phyloP scores from a whole-genome alignment of 352 stramenopile species.

The Pythium phragmitis region DNA sequence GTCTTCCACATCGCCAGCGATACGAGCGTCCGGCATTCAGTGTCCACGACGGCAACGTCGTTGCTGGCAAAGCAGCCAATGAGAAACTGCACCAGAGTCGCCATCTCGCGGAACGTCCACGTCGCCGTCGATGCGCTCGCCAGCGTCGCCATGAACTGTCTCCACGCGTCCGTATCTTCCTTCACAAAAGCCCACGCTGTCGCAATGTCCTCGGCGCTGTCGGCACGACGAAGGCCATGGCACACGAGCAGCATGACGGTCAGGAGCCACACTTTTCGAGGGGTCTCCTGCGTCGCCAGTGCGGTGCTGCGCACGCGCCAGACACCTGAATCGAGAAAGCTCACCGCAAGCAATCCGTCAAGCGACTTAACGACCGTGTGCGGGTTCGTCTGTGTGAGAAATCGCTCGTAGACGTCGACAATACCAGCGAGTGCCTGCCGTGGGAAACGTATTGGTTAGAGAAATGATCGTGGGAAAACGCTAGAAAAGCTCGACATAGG shows the following conservation, averaged over 20 bases:
- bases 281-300: background rate
- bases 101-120: conserved; percentile 54
- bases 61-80: conserved; percentile 57
- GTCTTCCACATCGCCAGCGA: conserved; percentile 61
- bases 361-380: conserved; percentile 56
- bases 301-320: conserved; percentile 10
- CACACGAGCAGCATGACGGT: conserved; percentile 45
- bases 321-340: conserved; percentile 1
- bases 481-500: background rate
- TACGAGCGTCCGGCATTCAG: conserved; percentile 53
- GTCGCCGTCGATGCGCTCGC: conserved; percentile 10
- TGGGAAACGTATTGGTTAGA: background rate
- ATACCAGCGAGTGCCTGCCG: conserved; percentile 24
- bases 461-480: background rate
- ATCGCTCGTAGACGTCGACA: conserved; percentile 35
- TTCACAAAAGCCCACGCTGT: conserved; percentile 18
- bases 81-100: conserved; percentile 58
- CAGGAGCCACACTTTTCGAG: conserved; percentile 42
- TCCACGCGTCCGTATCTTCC: conserved; percentile 29
- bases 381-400: conserved; percentile 43
- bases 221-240: conserved; percentile 3
- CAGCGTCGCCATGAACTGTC: conserved; percentile 38
- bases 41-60: conserved; percentile 48
- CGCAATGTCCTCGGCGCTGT: background rate
- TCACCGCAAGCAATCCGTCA: conserved; percentile 15